phyloP scores from a whole-genome alignment of 164 flowering plant species.

The Vitis rupestris region DNA sequence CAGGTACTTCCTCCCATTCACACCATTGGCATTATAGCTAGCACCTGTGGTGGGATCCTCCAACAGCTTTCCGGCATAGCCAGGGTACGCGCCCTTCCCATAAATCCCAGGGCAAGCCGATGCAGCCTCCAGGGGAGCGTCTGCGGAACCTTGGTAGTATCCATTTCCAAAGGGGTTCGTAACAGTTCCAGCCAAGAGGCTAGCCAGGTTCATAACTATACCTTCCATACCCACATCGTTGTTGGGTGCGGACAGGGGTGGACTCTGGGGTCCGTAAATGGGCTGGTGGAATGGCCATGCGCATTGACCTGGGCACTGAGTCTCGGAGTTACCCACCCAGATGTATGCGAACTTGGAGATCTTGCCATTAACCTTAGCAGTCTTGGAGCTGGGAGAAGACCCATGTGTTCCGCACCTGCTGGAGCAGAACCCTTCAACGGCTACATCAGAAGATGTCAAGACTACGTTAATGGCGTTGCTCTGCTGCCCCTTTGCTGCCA shows the following conservation, averaged over 20 bases:
- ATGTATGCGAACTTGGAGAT: slow-evolving; percentile 47
- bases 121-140: slow-evolving; percentile 55
- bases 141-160: slow-evolving; percentile 44
- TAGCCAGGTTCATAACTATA: slow-evolving; percentile 47
- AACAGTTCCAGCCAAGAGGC: slow-evolving; percentile 49
- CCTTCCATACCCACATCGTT: slow-evolving; percentile 57
- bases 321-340: slow-evolving; percentile 68
- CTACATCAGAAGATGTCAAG: slow-evolving; percentile 53
- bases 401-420: slow-evolving; percentile 64
- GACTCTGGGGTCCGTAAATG: slow-evolving; percentile 53
- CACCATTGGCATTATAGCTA: slow-evolving; percentile 55
- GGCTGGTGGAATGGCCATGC: slow-evolving; percentile 76
- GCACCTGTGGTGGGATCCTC: slow-evolving; percentile 47
- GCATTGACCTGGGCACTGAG: slow-evolving; percentile 59
- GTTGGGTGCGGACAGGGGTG: slow-evolving; percentile 53
- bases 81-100: slow-evolving; percentile 62
- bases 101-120: slow-evolving; percentile 56
- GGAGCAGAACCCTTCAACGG: slow-evolving; percentile 56
- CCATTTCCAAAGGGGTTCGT: slow-evolving; percentile 64
- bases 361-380: slow-evolving; percentile 8
- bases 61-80: slow-evolving; percentile 49
- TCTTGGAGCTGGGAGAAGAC: slow-evolving; percentile 6
- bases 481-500: slow-evolving; percentile 46
- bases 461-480: slow-evolving; percentile 49
- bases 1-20: slow-evolving; percentile 42